phyloP scores from a whole-genome alignment of 371 early-diverging fungal species.

The Batrachochytrium dendrobatidis region DNA sequence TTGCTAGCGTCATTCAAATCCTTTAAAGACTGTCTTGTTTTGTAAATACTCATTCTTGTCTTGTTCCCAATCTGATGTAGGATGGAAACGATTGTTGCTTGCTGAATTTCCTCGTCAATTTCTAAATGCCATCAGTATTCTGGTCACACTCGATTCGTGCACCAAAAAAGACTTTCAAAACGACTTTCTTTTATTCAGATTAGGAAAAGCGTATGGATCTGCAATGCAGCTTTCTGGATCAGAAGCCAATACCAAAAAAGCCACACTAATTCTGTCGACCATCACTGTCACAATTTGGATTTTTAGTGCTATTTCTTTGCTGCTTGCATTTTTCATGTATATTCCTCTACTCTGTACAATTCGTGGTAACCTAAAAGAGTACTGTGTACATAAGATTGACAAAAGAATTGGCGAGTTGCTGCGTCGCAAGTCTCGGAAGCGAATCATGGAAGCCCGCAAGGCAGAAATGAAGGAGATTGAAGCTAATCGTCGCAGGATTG shows the following conservation, averaged over 20 bases:
- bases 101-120: constrained; percentile 81
- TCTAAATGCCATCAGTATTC: constrained; percentile 50
- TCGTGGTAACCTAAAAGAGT: constrained; percentile 86
- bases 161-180: background rate
- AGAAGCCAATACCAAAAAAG: constrained; percentile 28
- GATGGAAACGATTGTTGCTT: constrained; percentile 78
- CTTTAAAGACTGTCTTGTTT: background rate
- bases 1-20: background rate
- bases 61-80: constrained; percentile 19
- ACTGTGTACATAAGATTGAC: constrained; percentile 84
- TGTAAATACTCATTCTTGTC: background rate
- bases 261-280: constrained; percentile 38
- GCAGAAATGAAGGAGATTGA: constrained; percentile 33
- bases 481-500: constrained; percentile 5
- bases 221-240: background rate
- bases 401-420: constrained; percentile 56
- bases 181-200: background rate
- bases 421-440: constrained; percentile 30
- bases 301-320: constrained; percentile 44
- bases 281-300: constrained; percentile 65
- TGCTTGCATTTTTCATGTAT: constrained; percentile 66
- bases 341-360: constrained; percentile 72
- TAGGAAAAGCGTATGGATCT: background rate
- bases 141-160: background rate
- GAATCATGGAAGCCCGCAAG: constrained; percentile 34